Evolutionary conservation across 2,329 filamentous ascomycete species (phyloP), one percentile per base, ranked within the genome.

Genomic region (Graphium sp.): DNA sequence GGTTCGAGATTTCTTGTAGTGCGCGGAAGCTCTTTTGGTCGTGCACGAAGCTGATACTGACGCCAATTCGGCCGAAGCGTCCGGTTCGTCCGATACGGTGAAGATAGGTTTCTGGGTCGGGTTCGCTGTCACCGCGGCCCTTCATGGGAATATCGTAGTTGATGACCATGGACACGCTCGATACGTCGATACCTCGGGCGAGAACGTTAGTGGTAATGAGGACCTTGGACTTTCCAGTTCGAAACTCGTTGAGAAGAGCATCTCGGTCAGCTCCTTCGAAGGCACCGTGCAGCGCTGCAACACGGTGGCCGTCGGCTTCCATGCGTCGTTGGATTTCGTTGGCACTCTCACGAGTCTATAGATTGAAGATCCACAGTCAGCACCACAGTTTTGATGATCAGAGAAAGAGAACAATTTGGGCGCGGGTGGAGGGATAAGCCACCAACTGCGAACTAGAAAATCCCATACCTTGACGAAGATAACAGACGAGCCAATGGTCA

Each of bases 171-270:
- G 84, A 93, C 10, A 98, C 89, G 17, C 56, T 91, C 53, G 48
- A 95, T 59, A 74, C 69, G 46, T 98, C 89, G 43, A 98, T 95
- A 48, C 89, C 89, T 46, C 89, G 84, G 7, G 89, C 81, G 33
- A 98, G 68, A 21, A 98, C 85, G 46, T 98, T 98, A 41, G 89
- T 98, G 2, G 89, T 91, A 46, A 98, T 94, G 36, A 98, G 74
- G 7, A 98, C 89, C 59, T 98, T 98, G 44, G 83, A 83, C 34
- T 76, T 67, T 22, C 87, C 87, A 24, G 58, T 68, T 33, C 89
- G 75, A 68, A 98, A 98, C 32, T 79, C 69, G 44, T 87, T 73
- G 35, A 98, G 75, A 35, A 95, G 69, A 1, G 65, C 56, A 44
- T 98, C 89, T 53, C 89, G 79, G 44, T 85, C 75, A 19, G 56